A percentile compares a stretch with the other conserved stretches of the same genome.
phyloP scores from a whole-genome alignment of 352 stramenopile genomes.

The Globisporangium megalacanthum region DNA sequence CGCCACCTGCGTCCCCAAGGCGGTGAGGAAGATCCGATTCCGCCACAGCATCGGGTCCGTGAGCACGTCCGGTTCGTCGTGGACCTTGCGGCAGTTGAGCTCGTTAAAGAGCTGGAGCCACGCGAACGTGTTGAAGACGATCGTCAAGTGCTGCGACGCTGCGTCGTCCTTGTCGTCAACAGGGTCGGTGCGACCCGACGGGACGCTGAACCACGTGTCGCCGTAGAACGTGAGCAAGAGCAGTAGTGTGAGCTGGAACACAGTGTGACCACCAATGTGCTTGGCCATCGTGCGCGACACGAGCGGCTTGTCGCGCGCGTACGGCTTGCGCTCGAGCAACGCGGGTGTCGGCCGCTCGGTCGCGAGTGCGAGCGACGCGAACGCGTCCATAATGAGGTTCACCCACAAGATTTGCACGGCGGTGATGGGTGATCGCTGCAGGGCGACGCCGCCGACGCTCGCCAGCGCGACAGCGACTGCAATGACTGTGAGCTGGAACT shows the following conservation, averaged over 20 bases:
- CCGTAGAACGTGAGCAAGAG: conserved; percentile 82
- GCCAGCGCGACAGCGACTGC: conserved; percentile 92
- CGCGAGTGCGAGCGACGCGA: conserved; percentile 93
- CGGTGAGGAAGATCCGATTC: conserved; percentile 63
- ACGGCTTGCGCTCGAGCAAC: conserved; percentile 91
- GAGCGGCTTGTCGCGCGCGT: conserved; percentile 89
- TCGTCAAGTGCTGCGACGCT: conserved; percentile 91
- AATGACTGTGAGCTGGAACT: conserved; percentile 98
- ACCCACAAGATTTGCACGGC: conserved; percentile 98
- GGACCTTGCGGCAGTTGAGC: conserved; percentile 77
- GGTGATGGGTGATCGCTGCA: conserved; percentile 87
- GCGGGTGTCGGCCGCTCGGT: conserved; percentile 89
- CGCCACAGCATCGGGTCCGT: not conserved
- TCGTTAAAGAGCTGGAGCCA: conserved; percentile 95
- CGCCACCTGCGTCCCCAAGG: conserved; percentile 73
- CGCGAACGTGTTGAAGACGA: conserved; percentile 98
- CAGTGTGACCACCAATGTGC: conserved; percentile 92
- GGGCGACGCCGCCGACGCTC: conserved; percentile 83
- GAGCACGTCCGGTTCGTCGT: conserved; percentile 35
- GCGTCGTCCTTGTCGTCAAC: conserved; percentile 23
- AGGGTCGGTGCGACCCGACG: conserved; percentile 40
- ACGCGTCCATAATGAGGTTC: conserved; percentile 99
- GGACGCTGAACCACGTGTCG: conserved; percentile 41
- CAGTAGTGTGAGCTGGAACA: conserved; percentile 90
- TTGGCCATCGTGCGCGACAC: conserved; percentile 94